phyloP scores from a whole-genome alignment of 2,329 filamentous ascomycete species.

The Chaetomiaceae sp. region DNA sequence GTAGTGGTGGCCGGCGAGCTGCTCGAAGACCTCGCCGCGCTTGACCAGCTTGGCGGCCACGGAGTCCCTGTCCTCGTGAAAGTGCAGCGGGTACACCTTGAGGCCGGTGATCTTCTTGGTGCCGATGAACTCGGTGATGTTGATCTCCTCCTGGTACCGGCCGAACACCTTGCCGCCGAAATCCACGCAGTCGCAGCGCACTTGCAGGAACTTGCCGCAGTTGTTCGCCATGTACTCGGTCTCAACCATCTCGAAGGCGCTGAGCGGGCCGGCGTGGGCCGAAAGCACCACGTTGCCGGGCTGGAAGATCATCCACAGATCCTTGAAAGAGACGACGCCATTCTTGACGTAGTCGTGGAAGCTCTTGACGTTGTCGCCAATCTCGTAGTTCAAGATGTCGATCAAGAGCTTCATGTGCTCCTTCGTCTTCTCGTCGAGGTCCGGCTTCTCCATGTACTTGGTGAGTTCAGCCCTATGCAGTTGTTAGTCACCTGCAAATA shows the following conservation, averaged over 20 bases:
- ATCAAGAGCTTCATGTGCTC: conserved; percentile 43
- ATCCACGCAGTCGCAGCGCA: conserved; percentile 40
- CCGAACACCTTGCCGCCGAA: conserved; percentile 45
- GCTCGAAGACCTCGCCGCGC: conserved; percentile 41
- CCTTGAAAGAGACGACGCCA: conserved; percentile 46
- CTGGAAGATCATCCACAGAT: conserved; percentile 49
- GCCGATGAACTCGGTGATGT: conserved; percentile 38
- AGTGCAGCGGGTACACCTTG: conserved; percentile 38
- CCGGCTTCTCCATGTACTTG: conserved; percentile 35
- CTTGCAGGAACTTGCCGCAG: conserved; percentile 34
- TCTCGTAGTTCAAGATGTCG: conserved; percentile 43
- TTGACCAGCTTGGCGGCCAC: conserved; percentile 31
- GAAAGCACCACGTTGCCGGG: conserved; percentile 39
- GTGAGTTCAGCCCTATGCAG: conserved; percentile 36
- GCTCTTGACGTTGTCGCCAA: conserved; percentile 43
- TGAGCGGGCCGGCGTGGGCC: conserved; percentile 34
- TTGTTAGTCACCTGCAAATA: conserved; percentile 5
- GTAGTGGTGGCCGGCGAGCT: conserved; percentile 41
- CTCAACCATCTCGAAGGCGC: conserved; percentile 34
- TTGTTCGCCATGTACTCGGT: conserved; percentile 33
- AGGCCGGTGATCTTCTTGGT: conserved; percentile 39
- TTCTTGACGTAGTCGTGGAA: conserved; percentile 48
- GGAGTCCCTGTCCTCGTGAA: conserved; percentile 35
- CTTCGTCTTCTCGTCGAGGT: conserved; percentile 38
- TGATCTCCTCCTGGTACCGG: conserved; percentile 30